These are phyloP conservation scores for Rhizopogon sp. DNA, from an alignment of 768 basidiomycete species.

Conservation along the genomic window DNA sequence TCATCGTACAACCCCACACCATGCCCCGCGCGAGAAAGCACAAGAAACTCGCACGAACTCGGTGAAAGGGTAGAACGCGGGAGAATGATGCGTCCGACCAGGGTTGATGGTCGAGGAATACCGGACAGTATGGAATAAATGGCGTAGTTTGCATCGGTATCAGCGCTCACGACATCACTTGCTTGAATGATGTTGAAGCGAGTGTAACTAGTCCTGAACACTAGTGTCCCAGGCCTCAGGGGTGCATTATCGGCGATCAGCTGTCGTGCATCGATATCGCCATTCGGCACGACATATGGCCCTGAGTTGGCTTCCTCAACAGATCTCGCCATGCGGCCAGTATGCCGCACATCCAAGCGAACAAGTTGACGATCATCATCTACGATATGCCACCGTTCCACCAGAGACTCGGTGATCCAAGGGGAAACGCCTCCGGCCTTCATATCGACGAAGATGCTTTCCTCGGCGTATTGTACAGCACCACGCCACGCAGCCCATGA, in stretches of 20 bases:
- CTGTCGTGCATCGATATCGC: too few relatives aligned
- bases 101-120: not conserved
- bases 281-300: too few relatives aligned
- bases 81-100: conserved; percentile 13
- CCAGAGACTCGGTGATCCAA: conserved; percentile 8
- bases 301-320: too few relatives aligned
- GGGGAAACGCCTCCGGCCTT: too few relatives aligned
- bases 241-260: too few relatives aligned
- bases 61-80: conserved; percentile 8
- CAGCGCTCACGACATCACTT: not conserved
- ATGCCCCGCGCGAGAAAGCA: conserved; percentile 11
- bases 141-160: not conserved
- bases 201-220: too few relatives aligned
- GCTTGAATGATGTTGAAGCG: too few relatives aligned
- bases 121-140: conserved; percentile 10
- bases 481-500: conserved; percentile 23
- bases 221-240: too few relatives aligned
- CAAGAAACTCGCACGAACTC: conserved; percentile 13
- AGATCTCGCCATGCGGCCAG: not conserved
- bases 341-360: conserved; percentile 6
- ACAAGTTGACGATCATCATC: conserved; percentile 6
- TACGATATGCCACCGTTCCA: conserved; percentile 14
- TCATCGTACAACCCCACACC: conserved; percentile 10
- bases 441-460: too few relatives aligned
- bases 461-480: conserved; percentile 5